A percentile compares a stretch with the other conserved stretches of the same genome.
These are phyloP conservation scores for Saturnispora besseyi DNA, from an alignment of 805 yeast species.

Conservation along the genomic window DNA sequence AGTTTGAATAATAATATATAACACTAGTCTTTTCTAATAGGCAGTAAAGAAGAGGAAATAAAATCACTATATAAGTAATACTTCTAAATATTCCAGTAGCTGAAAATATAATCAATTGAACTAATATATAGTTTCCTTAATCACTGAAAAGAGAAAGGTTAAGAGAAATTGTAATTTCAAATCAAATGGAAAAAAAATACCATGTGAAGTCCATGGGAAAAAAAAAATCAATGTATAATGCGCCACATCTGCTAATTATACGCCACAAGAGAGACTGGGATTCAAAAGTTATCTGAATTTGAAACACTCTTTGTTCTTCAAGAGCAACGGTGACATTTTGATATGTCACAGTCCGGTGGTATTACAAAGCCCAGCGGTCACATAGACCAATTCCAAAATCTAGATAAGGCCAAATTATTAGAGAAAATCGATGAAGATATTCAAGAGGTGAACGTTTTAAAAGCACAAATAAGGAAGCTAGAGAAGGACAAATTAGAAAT, in stretches of 20 bases:
- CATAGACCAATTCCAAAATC: constrained; percentile 19
- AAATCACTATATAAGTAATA: too few relatives aligned
- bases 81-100: too few relatives aligned
- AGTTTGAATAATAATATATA: background rate
- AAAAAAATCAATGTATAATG: background rate
- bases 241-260: background rate
- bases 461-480: constrained; percentile 22
- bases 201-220: background rate
- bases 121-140: background rate
- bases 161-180: background rate
- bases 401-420: constrained; percentile 26
- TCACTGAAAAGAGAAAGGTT: background rate
- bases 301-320: background rate
- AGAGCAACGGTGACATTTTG: background rate
- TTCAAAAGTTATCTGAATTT: background rate
- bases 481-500: constrained; percentile 10
- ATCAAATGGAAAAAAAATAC: background rate
- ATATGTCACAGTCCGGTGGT: background rate
- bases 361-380: background rate
- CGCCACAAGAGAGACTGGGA: background rate
- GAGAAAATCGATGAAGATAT: constrained; percentile 37
- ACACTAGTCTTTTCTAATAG: too few relatives aligned
- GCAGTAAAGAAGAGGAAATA: too few relatives aligned
- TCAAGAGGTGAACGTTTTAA: constrained; percentile 32
- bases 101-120: background rate